These are phyloP conservation scores for Sisymbrium irio DNA, from an alignment of 345 rosid species.

Conservation along the genomic window DNA sequence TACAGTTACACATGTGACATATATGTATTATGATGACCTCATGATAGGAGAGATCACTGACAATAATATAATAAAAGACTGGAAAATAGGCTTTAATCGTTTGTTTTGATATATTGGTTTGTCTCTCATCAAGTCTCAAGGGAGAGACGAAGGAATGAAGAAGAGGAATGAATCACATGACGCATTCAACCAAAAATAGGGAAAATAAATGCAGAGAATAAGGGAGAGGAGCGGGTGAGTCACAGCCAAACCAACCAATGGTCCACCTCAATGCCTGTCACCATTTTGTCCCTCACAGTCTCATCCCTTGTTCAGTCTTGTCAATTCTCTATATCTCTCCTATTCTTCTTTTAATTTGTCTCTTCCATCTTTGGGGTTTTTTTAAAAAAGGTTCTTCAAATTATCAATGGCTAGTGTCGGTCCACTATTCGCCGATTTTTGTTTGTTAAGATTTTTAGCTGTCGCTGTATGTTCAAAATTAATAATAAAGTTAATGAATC, in stretches of 20 bases:
- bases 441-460: not conserved
- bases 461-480: not conserved
- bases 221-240: slow-evolving; percentile 13
- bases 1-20: slow-evolving; percentile 22
- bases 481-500: too few species aligned
- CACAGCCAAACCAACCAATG: slow-evolving; percentile 34
- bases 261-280: slow-evolving; percentile 33
- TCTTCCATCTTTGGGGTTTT: slow-evolving; percentile 11
- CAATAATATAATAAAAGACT: slow-evolving; percentile 11
- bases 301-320: slow-evolving; percentile 27
- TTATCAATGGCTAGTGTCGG: not conserved
- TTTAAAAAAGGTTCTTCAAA: not conserved
- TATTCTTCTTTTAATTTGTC: not conserved
- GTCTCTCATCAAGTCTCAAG: not conserved
- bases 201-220: slow-evolving; percentile 10
- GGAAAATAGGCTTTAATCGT: slow-evolving; percentile 37
- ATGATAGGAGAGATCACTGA: slow-evolving; percentile 40
- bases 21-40: slow-evolving; percentile 36
- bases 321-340: slow-evolving; percentile 28
- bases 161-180: slow-evolving; percentile 28
- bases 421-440: not conserved
- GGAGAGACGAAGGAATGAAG: not conserved
- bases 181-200: slow-evolving; percentile 5
- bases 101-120: not conserved
- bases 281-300: slow-evolving; percentile 38